Evolutionary conservation across 192 early-diverging fungal genomes (phyloP).

Genomic region (Backusella macrospora): DNA sequence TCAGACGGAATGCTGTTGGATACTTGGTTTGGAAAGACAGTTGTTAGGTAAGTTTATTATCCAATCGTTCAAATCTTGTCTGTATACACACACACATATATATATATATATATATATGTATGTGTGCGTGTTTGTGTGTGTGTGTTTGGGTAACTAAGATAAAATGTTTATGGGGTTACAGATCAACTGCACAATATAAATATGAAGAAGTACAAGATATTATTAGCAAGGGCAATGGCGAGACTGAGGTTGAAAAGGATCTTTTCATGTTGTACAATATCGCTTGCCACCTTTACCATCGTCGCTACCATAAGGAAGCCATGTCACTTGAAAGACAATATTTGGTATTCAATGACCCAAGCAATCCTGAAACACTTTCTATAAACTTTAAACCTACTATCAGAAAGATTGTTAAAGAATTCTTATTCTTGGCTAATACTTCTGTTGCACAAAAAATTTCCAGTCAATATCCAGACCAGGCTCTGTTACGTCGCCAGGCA

Average conservation of each 20-base stretch:
- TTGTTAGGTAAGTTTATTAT: slow-evolving; percentile 41
- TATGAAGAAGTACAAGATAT: slow-evolving; percentile 52
- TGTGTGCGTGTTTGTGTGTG: too few species aligned
- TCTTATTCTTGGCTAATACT: slow-evolving; percentile 95
- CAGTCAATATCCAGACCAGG: slow-evolving; percentile 87
- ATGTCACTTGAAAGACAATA: slow-evolving; percentile 86
- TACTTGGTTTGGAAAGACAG: slow-evolving; percentile 71
- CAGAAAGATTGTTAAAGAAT: slow-evolving; percentile 88
- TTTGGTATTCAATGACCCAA: slow-evolving; percentile 78
- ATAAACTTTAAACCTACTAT: slow-evolving; percentile 87
- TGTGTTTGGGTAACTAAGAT: slow-evolving; percentile 10
- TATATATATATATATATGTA: too few species aligned
- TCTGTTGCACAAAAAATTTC: slow-evolving; percentile 91
- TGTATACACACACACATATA: too few species aligned
- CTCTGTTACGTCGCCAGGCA: slow-evolving; percentile 86
- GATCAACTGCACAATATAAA: slow-evolving; percentile 85
- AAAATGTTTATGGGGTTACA: slow-evolving; percentile 6
- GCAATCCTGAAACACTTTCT: slow-evolving; percentile 83
- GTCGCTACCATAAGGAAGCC: slow-evolving; percentile 78
- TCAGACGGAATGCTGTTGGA: slow-evolving; percentile 79
- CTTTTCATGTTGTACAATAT: slow-evolving; percentile 49
- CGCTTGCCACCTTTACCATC: slow-evolving; percentile 74
- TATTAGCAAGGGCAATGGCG: slow-evolving; percentile 20
- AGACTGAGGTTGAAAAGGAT: slow-evolving; percentile 35
- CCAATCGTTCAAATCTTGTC: slow-evolving; percentile 34